Conservation (phyloP, 345 rosid genomes). For the Sonneratia caseolaris region DNA sequence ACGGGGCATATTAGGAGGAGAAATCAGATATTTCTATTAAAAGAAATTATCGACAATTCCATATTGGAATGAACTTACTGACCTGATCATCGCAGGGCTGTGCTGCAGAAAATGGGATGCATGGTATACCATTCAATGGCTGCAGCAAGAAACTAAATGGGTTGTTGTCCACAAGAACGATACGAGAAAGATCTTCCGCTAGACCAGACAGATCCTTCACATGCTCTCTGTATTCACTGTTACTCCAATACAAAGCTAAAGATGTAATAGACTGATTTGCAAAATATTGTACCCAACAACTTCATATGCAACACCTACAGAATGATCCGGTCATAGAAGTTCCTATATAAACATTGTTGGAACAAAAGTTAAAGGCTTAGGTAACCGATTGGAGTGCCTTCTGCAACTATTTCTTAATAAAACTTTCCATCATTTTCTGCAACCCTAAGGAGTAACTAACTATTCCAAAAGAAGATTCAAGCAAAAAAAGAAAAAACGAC, state of each 20-base stretch:
- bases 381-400: neutral
- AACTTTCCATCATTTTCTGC: neutral
- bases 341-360: neutral
- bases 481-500: too few species aligned
- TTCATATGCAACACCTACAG: neutral
- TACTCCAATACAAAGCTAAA: neutral
- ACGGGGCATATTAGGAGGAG: neutral
- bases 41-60: neutral
- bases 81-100: constrained; percentile 45
- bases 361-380: neutral
- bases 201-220: constrained; percentile 51
- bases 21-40: neutral
- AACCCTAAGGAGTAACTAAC: too few species aligned
- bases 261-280: neutral
- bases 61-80: neutral
- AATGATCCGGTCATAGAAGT: neutral
- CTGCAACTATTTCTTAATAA: neutral
- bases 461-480: too few species aligned
- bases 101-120: constrained; percentile 42
- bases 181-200: constrained; percentile 34
- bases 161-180: constrained; percentile 51
- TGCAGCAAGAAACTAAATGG: constrained; percentile 62
- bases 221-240: constrained; percentile 38
- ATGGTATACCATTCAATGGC: constrained; percentile 59
- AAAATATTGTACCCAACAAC: neutral